Evolutionary conservation across 305 asterid species (phyloP).

Genomic region (Fraxinus velutina): DNA sequence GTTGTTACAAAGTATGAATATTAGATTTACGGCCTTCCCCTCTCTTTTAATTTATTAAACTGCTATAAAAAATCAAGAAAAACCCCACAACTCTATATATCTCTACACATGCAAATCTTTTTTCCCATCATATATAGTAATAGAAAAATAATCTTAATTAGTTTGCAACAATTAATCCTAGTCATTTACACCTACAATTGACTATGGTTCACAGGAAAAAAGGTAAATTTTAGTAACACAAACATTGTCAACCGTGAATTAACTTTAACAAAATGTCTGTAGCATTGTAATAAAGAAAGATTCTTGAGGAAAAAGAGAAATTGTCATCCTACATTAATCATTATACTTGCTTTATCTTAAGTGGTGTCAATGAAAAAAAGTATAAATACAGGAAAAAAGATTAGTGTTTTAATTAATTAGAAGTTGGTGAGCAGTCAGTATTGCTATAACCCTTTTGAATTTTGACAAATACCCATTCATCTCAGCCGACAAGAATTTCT

Average conservation of each 20-base stretch:
- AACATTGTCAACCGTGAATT: not conserved
- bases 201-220: not conserved
- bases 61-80: not conserved
- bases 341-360: conserved; percentile 34
- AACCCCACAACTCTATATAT: not conserved
- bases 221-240: not conserved
- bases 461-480: conserved; percentile 34
- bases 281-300: conserved; percentile 36
- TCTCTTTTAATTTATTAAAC: not conserved
- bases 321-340: conserved; percentile 43
- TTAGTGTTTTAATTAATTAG: conserved; percentile 22
- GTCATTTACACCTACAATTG: not conserved
- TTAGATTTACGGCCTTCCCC: not conserved
- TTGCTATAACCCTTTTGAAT: conserved; percentile 27
- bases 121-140: not conserved
- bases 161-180: not conserved
- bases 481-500: conserved; percentile 76
- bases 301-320: conserved; percentile 36
- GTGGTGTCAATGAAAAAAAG: conserved; percentile 16
- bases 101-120: not conserved
- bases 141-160: not conserved
- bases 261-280: not conserved
- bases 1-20: not conserved
- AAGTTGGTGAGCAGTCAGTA: conserved; percentile 76
- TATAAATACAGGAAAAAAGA: conserved; percentile 10